Conservation (phyloP, 192 early-diverging fungal species). For the Coemansia biformis region DNA sequence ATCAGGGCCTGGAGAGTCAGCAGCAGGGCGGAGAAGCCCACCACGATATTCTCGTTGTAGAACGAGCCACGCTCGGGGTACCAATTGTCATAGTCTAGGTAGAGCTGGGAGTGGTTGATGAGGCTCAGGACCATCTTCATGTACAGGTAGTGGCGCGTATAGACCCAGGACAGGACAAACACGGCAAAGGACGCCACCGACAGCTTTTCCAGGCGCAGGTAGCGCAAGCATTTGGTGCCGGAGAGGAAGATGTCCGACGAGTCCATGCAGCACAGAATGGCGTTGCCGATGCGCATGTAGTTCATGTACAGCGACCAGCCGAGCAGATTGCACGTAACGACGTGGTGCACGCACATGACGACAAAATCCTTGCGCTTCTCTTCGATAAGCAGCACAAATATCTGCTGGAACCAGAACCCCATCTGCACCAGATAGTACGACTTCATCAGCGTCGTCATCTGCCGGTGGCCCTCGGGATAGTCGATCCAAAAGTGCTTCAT, state of each 20-base stretch:
- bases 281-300: constrained; percentile 74
- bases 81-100: constrained; percentile 13
- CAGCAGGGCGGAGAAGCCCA: constrained; percentile 26
- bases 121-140: constrained; percentile 58
- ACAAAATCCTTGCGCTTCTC: constrained; percentile 69
- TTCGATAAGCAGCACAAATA: constrained; percentile 67
- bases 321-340: constrained; percentile 67
- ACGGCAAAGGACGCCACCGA: constrained; percentile 61
- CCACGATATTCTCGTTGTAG: constrained; percentile 17
- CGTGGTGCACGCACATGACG: constrained; percentile 70
- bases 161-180: constrained; percentile 68
- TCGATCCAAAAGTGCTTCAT: constrained; percentile 63
- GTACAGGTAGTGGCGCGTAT: constrained; percentile 71
- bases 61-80: constrained; percentile 23
- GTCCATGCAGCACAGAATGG: constrained; percentile 72
- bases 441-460: constrained; percentile 55
- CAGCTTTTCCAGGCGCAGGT: constrained; percentile 53
- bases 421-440: constrained; percentile 70
- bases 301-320: constrained; percentile 61
- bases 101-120: constrained; percentile 44
- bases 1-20: constrained; percentile 55
- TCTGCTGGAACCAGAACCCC: constrained; percentile 76
- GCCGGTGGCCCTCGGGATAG: constrained; percentile 60
- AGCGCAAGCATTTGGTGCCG: constrained; percentile 72
- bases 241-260: constrained; percentile 73